Conservation (phyloP, 2,329 filamentous ascomycete species). For the Beauveria australis region DNA sequence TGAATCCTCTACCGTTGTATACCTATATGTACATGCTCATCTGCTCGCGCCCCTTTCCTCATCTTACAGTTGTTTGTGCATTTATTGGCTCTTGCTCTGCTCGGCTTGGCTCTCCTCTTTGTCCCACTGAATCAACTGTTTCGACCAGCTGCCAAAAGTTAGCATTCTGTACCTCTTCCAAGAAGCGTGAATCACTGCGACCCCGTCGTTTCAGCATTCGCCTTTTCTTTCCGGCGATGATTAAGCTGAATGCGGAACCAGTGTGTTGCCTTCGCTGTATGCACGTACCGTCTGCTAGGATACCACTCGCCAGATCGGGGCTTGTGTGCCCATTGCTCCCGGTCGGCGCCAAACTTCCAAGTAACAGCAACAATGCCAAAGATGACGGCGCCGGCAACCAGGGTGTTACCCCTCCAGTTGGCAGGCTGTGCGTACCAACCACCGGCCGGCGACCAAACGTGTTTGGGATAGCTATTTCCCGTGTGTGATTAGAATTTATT, state of each 20-base stretch:
- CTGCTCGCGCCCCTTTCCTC: background rate
- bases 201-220: background rate
- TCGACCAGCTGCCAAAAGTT: constrained; percentile 32
- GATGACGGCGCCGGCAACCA: constrained; percentile 61
- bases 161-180: background rate
- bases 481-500: constrained; percentile 11
- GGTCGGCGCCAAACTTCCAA: constrained; percentile 66
- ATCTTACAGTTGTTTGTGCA: constrained; percentile 5
- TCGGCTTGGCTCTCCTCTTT: constrained; percentile 32
- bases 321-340: constrained; percentile 66
- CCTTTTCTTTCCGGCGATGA: background rate
- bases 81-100: constrained; percentile 22
- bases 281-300: constrained; percentile 71
- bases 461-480: constrained; percentile 74
- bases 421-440: constrained; percentile 93
- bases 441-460: constrained; percentile 97
- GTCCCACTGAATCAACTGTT: constrained; percentile 37
- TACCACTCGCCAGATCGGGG: constrained; percentile 71
- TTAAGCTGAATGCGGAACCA: too few relatives aligned
- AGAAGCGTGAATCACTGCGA: too few relatives aligned
- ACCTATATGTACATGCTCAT: constrained; percentile 8
- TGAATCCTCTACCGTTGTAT: constrained; percentile 3
- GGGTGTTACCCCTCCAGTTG: constrained; percentile 94
- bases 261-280: too few relatives aligned
- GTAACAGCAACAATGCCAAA: constrained; percentile 58